Conservation (phyloP, 306 rosid species). For the Glycyrrhiza uralensis region DNA sequence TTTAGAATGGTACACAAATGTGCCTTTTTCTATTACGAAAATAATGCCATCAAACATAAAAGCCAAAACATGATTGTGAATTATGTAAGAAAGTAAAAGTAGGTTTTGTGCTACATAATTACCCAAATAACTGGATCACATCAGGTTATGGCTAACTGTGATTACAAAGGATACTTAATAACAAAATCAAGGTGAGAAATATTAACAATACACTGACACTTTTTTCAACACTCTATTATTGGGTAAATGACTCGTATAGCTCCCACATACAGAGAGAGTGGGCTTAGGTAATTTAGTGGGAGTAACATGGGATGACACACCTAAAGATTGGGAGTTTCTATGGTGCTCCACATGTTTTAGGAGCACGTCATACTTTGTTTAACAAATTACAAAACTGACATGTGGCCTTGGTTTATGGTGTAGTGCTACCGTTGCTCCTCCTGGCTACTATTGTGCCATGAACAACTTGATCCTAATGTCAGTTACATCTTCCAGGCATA, state of each 20-base stretch:
- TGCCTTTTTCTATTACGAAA: neutral
- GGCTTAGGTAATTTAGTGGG: neutral
- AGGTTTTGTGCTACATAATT: neutral
- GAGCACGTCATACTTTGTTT: neutral
- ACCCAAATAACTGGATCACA: neutral
- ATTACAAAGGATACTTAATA: neutral
- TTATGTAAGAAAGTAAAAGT: neutral
- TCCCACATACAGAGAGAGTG: neutral
- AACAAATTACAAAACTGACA: neutral
- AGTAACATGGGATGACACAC: neutral
- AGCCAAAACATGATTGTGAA: neutral
- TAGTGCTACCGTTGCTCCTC: neutral
- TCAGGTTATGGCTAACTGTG: neutral
- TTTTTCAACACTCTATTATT: neutral
- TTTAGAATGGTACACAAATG: neutral
- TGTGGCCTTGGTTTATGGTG: neutral
- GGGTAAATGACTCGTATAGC: neutral
- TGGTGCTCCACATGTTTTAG: neutral
- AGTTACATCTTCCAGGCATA: neutral
- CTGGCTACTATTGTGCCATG: neutral
- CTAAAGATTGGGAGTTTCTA: slow-evolving; percentile 4
- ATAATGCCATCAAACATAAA: neutral
- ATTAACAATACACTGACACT: neutral
- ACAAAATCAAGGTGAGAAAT: neutral
- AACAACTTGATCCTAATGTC: slow-evolving; percentile 4